Conservation (phyloP, 345 rosid genomes). For the Erysimum cheiranthoides region DNA sequence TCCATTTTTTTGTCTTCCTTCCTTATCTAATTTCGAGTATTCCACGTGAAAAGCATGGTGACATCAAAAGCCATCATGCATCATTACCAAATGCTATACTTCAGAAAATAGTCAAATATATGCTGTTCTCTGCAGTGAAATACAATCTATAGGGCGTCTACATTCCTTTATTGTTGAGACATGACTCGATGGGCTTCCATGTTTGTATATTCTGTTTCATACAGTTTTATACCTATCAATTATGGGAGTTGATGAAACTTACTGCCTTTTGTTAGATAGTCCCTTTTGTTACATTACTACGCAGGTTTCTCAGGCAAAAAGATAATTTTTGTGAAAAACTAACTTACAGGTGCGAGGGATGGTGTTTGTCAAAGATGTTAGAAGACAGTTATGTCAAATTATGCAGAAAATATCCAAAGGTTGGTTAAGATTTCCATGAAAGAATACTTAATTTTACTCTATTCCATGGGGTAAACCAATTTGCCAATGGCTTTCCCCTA, state of each 20-base stretch:
- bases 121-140: not conserved
- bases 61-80: slow-evolving; percentile 12
- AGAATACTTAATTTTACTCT: not conserved
- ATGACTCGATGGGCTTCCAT: not conserved
- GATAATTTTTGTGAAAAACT: not conserved
- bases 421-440: slow-evolving; percentile 43
- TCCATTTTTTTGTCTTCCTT: slow-evolving; percentile 14
- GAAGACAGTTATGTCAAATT: slow-evolving; percentile 86
- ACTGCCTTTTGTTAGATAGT: not conserved
- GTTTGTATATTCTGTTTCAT: slow-evolving; percentile 5
- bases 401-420: slow-evolving; percentile 89
- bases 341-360: slow-evolving; percentile 84
- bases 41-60: slow-evolving; percentile 11
- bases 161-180: not conserved
- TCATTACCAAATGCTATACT: not conserved
- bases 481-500: not conserved
- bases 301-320: not conserved
- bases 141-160: slow-evolving; percentile 3
- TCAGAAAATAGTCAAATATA: slow-evolving; percentile 18
- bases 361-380: slow-evolving; percentile 88
- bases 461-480: not conserved
- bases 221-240: not conserved
- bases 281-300: slow-evolving; percentile 6
- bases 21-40: slow-evolving; percentile 13
- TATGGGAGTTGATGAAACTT: not conserved